phyloP scores from a whole-genome alignment of 2,329 filamentous ascomycete genomes.

The Aspergillus brunneoviolaceus region DNA sequence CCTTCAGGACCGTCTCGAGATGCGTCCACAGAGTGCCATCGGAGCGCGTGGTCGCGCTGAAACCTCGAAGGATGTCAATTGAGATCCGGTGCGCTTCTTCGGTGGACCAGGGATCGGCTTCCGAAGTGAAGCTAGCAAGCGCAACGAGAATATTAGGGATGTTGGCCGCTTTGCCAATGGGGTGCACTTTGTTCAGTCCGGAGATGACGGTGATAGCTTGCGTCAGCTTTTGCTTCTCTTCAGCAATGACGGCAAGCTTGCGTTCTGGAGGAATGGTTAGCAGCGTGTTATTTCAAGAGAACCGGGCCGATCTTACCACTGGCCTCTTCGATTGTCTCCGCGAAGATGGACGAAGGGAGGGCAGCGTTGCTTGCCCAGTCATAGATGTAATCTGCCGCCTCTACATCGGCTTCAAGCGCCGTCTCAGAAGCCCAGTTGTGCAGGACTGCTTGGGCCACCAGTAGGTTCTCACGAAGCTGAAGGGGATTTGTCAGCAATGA shows the following conservation, averaged over 20 bases:
- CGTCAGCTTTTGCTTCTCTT: slow-evolving; percentile 26
- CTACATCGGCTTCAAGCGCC: slow-evolving; percentile 24
- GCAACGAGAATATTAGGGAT: slow-evolving; percentile 29
- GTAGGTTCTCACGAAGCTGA: slow-evolving; percentile 35
- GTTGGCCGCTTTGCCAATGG: slow-evolving; percentile 22
- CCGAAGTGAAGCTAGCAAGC: slow-evolving; percentile 34
- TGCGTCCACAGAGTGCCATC: slow-evolving; percentile 17
- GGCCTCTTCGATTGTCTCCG: slow-evolving; percentile 26
- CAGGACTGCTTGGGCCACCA: slow-evolving; percentile 28
- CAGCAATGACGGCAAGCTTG: slow-evolving; percentile 22
- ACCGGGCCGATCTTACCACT: slow-evolving; percentile 10
- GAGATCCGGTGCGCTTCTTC: slow-evolving; percentile 21
- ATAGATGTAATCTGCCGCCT: slow-evolving; percentile 29
- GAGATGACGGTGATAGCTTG: slow-evolving; percentile 33
- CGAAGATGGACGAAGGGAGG: slow-evolving; percentile 35
- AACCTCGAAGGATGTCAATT: slow-evolving; percentile 16
- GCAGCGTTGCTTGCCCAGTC: slow-evolving; percentile 33
- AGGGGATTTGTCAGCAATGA: neutral
- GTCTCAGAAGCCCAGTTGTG: slow-evolving; percentile 15
- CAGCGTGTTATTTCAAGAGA: neutral
- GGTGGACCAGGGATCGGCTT: slow-evolving; percentile 39
- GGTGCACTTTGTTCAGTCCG: slow-evolving; percentile 18
- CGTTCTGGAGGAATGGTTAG: slow-evolving; percentile 17
- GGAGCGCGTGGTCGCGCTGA: neutral
- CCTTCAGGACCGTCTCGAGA: slow-evolving; percentile 20